phyloP scores from a whole-genome alignment of 805 yeast genomes.

The Yarrowia sp. region DNA sequence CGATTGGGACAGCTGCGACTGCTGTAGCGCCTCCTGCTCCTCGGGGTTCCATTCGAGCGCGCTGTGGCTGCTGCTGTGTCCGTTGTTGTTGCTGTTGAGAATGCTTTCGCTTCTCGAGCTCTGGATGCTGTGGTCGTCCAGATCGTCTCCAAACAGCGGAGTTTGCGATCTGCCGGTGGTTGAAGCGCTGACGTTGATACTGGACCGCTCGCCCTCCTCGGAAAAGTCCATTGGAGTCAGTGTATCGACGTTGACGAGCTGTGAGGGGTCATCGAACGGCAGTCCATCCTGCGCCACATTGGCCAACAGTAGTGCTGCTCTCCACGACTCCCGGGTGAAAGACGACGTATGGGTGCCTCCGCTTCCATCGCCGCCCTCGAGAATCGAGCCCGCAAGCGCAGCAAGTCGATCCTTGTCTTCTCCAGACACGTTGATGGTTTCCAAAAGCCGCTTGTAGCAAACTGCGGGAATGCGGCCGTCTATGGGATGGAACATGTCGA shows the following conservation, averaged over 20 bases:
- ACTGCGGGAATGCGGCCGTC: conserved; percentile 37
- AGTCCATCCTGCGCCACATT: conserved; percentile 29
- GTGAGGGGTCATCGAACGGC: conserved; percentile 10
- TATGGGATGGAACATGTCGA: conserved; percentile 39
- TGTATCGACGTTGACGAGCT: conserved; percentile 14
- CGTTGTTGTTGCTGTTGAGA: not conserved
- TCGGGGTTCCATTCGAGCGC: conserved; percentile 33
- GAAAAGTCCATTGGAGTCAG: conserved; percentile 28
- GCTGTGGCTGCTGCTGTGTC: not conserved
- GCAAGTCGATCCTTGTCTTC: conserved; percentile 25
- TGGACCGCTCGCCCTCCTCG: conserved; percentile 24
- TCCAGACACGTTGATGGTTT: conserved; percentile 20
- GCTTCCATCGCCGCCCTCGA: conserved; percentile 6
- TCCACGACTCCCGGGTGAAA: conserved; percentile 26
- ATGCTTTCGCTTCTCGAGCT: conserved; percentile 6
- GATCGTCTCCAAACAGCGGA: conserved; percentile 33
- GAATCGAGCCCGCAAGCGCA: not conserved
- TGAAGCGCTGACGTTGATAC: conserved; percentile 12
- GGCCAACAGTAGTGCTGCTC: conserved; percentile 22
- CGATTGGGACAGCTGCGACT: conserved; percentile 19
- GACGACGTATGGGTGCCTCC: conserved; percentile 9
- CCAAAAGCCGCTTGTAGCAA: conserved; percentile 38
- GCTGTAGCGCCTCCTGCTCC: conserved; percentile 30
- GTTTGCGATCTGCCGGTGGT: conserved; percentile 26
- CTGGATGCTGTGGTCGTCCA: conserved; percentile 26